Base-by-base conservation (phyloP, 2,329 filamentous ascomycete genomes). In the Curvularia hawaiiensis region DNA sequence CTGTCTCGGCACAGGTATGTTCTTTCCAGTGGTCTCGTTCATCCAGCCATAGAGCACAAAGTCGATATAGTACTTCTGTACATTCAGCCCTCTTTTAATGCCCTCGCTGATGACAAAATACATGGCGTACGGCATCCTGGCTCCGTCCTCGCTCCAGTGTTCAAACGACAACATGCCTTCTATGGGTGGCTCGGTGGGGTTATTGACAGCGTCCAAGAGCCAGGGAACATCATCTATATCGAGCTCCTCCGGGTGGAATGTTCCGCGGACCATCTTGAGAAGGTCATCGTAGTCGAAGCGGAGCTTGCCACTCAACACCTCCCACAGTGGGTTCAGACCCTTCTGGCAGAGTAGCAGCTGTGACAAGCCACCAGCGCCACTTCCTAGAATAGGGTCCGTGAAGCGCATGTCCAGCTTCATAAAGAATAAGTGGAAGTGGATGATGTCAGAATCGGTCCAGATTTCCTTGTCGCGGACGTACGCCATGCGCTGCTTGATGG, bases 361-460 rank as follows among this genome's bases (percentile, higher is more conserved):
- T 0, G 63, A 56, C 8, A 77, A 48, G 22, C 50, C 56, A 7
- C 61, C 79, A 2, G 79, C 76, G 48, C 81, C 80, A 16, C 81
- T 80, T 0, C 83, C 84, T 48, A 81, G 80, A 24, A 85, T 70
- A 0, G 90, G 88, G 62, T 90, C 83, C 56, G 84, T 85, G 74
- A 91, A 87, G 52, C 82, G 80, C 84, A 92, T 86, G 67, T 86
- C 82, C 16, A 95, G 82, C 77, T 94, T 93, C 60, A 90, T 69
- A 62, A 91, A 79, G 77, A 94, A 88, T 58, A 88, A 74, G 44
- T 87, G 84, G 3, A 84, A 80, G 50, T 84, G 80, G 68, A 85
- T 84, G 10, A 95, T 73, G 67, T 91, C 86, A 4, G 71, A 58
- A 55, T 88, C 78, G 10, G 81, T 78, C 82, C 89, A 89, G 47